A percentile compares a stretch with the other conserved stretches of the same genome.
phyloP scores from a whole-genome alignment of 1,284 basidiomycete genomes.

The Schizopora paradoxa region DNA sequence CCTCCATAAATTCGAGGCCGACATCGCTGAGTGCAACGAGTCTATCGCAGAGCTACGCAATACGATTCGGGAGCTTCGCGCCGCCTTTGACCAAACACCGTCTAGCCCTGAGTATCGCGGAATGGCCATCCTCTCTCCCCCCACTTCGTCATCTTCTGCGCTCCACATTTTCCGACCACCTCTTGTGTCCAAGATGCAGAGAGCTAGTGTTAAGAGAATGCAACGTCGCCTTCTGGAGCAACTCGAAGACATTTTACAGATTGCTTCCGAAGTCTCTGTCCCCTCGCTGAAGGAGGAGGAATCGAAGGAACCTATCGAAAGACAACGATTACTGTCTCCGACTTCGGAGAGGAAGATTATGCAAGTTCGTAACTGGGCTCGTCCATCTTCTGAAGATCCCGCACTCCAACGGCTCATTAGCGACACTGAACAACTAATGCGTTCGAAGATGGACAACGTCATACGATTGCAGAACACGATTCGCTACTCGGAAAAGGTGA shows the following conservation, averaged over 20 bases:
- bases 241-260: slow-evolving; percentile 78
- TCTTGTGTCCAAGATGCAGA: slow-evolving; percentile 63
- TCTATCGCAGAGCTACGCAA: slow-evolving; percentile 81
- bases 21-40: slow-evolving; percentile 93
- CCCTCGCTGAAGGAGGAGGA: slow-evolving; percentile 91
- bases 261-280: slow-evolving; percentile 79
- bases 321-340: slow-evolving; percentile 85
- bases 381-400: slow-evolving; percentile 79
- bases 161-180: slow-evolving; percentile 61
- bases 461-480: slow-evolving; percentile 98
- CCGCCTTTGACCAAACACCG: slow-evolving; percentile 55
- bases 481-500: slow-evolving; percentile 93
- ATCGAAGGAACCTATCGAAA: slow-evolving; percentile 84
- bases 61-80: slow-evolving; percentile 71
- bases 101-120: slow-evolving; percentile 77
- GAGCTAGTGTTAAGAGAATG: slow-evolving; percentile 75
- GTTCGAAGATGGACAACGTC: slow-evolving; percentile 92
- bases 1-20: slow-evolving; percentile 93
- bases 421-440: slow-evolving; percentile 85
- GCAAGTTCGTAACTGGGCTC: slow-evolving; percentile 78
- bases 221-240: slow-evolving; percentile 78
- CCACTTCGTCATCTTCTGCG: slow-evolving; percentile 56
- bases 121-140: slow-evolving; percentile 74
- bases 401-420: slow-evolving; percentile 78
- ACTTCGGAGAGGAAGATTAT: slow-evolving; percentile 81